phyloP scores from a whole-genome alignment of 805 yeast species.

The Candida broadrunensis region DNA sequence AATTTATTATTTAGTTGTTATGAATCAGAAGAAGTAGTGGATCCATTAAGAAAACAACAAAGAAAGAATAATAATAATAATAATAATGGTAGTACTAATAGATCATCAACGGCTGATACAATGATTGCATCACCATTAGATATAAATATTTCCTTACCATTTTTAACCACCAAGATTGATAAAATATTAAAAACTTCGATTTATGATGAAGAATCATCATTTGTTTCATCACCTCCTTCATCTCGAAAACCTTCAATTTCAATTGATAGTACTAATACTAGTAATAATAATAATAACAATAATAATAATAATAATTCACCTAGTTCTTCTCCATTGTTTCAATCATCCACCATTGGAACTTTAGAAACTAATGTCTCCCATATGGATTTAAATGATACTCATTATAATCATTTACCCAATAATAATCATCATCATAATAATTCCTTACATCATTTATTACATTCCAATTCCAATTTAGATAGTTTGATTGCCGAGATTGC shows the following conservation, averaged over 20 bases:
- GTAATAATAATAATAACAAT: not conserved
- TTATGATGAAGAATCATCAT: slow-evolving; percentile 10
- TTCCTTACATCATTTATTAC: not conserved
- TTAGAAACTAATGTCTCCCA: slow-evolving; percentile 39
- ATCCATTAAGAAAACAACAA: slow-evolving; percentile 1
- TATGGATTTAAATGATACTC: slow-evolving; percentile 11
- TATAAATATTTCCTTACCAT: slow-evolving; percentile 42
- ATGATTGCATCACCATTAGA: slow-evolving; percentile 43
- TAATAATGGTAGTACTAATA: not conserved
- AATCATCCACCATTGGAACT: slow-evolving; percentile 27
- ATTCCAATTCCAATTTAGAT: not conserved
- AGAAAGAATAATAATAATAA: not conserved
- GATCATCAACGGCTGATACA: slow-evolving; percentile 5
- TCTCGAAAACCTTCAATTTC: slow-evolving; percentile 28
- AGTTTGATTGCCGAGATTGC: no score
- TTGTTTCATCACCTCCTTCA: slow-evolving; percentile 10
- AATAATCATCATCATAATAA: no score
- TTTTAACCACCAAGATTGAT: slow-evolving; percentile 36
- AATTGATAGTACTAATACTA: slow-evolving; percentile 3
- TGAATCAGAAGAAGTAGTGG: slow-evolving; percentile 22
- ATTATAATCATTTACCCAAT: not conserved
- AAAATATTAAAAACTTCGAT: slow-evolving; percentile 22
- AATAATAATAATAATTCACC: slow-evolving; percentile 1
- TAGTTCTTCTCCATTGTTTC: slow-evolving; percentile 14
- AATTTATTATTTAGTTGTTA: slow-evolving; percentile 60